phyloP scores from a whole-genome alignment of 2,329 filamentous ascomycete genomes.

The Trichoderma polysporum region DNA sequence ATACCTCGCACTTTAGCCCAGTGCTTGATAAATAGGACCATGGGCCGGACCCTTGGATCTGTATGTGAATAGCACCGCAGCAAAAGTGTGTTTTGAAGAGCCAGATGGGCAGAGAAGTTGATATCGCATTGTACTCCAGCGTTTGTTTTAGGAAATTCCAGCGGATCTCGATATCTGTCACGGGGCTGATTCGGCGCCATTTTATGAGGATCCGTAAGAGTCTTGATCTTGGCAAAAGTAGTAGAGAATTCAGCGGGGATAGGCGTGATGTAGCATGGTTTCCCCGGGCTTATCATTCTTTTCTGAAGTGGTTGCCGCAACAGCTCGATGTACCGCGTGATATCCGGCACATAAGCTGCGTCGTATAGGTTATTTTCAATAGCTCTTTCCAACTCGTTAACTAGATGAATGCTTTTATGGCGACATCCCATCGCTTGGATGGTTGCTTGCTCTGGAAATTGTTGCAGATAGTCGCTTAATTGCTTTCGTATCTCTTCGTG shows the following conservation, averaged over 20 bases:
- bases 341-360: constrained; percentile 33
- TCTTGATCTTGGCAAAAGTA: constrained; percentile 45
- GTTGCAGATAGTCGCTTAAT: constrained; percentile 32
- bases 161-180: constrained; percentile 55
- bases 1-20: constrained; percentile 86
- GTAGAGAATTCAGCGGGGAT: constrained; percentile 34
- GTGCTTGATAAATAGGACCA: constrained; percentile 84
- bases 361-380: constrained; percentile 50
- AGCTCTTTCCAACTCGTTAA: constrained; percentile 54
- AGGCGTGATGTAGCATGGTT: constrained; percentile 36
- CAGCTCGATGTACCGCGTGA: constrained; percentile 52
- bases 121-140: constrained; percentile 88
- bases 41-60: constrained; percentile 71
- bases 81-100: constrained; percentile 78
- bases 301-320: constrained; percentile 43
- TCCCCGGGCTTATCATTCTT: constrained; percentile 17
- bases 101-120: constrained; percentile 84
- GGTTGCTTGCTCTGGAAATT: constrained; percentile 23
- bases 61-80: constrained; percentile 80
- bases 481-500: constrained; percentile 45
- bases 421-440: constrained; percentile 46
- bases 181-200: constrained; percentile 51
- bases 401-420: constrained; percentile 58
- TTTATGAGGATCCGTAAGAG: constrained; percentile 50
- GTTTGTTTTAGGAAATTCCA: constrained; percentile 76